Evolutionary conservation across 2,329 filamentous ascomycete genomes (phyloP).

Genomic region (Trichoderma breve): DNA sequence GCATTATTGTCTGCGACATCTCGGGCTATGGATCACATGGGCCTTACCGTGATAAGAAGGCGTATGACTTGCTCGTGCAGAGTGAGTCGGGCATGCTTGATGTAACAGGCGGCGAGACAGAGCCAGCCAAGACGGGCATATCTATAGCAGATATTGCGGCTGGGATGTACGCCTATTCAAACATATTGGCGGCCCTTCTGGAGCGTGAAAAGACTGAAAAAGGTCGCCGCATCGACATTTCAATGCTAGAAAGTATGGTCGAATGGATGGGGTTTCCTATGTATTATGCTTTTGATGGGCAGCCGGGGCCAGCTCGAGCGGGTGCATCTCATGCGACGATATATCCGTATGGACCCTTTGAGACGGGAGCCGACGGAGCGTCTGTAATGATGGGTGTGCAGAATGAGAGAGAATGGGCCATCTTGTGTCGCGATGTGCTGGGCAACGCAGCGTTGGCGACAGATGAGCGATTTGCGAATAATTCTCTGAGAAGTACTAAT

Average conservation of each 20-base stretch:
- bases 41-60: slow-evolving; percentile 53
- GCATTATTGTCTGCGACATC: slow-evolving; percentile 53
- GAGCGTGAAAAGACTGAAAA: slow-evolving; percentile 48
- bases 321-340: slow-evolving; percentile 55
- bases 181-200: slow-evolving; percentile 49
- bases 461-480: slow-evolving; percentile 48
- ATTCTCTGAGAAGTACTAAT: slow-evolving; percentile 46
- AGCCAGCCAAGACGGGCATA: slow-evolving; percentile 51
- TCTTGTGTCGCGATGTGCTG: slow-evolving; percentile 48
- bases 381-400: slow-evolving; percentile 57
- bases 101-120: slow-evolving; percentile 45
- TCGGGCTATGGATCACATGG: slow-evolving; percentile 52
- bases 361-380: slow-evolving; percentile 42
- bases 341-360: slow-evolving; percentile 57
- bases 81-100: slow-evolving; percentile 53
- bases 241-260: slow-evolving; percentile 57
- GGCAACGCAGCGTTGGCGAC: slow-evolving; percentile 40
- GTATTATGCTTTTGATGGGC: slow-evolving; percentile 51
- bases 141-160: slow-evolving; percentile 55
- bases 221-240: slow-evolving; percentile 52
- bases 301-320: slow-evolving; percentile 41
- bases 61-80: slow-evolving; percentile 55
- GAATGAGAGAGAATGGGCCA: slow-evolving; percentile 56
- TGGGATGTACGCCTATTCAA: slow-evolving; percentile 51
- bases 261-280: slow-evolving; percentile 60